Evolutionary conservation across 352 stramenopile genomes (phyloP), one percentile per base, ranked within the genome.

Genomic region (Phytopythium oedochilum): DNA sequence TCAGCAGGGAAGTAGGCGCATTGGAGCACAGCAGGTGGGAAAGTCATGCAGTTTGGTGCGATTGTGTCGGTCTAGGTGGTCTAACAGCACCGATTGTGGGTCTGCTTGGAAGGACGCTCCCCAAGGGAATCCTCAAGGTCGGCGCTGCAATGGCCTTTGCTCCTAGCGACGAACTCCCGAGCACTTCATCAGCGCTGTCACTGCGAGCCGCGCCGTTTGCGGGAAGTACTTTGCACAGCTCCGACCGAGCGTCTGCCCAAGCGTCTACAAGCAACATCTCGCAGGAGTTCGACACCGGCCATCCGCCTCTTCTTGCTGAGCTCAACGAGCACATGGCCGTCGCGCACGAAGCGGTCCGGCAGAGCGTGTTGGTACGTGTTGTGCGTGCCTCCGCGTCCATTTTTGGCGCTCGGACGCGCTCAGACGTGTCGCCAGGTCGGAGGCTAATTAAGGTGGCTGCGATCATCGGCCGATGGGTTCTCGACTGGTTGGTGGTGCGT

Each of bases 271-370:
- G 38, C 18, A 23, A n/a, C 23, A n/a, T n/a, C n/a, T n/a, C 7
- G 5, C 38, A 17, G 20, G 39, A 45, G 36, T 17, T 17, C 18
- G 14, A 5, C 39, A 20, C 3, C 39, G 10, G 22, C 20, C 8
- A 32, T 3, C 29, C 17, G 1, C 47, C 4, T 4, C 47, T 78
- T 11, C 50, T 83, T 4, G 44, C 46, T n/a, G 42, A 44, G 2
- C 47, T 88, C 40, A 64, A 74, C 23, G 29, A 48, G 3, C 50
- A 73, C 25, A 70, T 86, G 57, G 31, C 43, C 4, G 57, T 28
- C 31, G 65, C 74, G 9, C 74, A 86, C 18, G 63, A 71, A 22
- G 39, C 63, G 0, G 59, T 75, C 26, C 70, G 68, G 10, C 61
- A 68, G 26, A 68, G 63, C 6, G 55, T 76, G 18, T 48, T 78